These are phyloP conservation scores for Penstemon newberryi DNA, from an alignment of 257 asterid species.

Conservation along the genomic window DNA sequence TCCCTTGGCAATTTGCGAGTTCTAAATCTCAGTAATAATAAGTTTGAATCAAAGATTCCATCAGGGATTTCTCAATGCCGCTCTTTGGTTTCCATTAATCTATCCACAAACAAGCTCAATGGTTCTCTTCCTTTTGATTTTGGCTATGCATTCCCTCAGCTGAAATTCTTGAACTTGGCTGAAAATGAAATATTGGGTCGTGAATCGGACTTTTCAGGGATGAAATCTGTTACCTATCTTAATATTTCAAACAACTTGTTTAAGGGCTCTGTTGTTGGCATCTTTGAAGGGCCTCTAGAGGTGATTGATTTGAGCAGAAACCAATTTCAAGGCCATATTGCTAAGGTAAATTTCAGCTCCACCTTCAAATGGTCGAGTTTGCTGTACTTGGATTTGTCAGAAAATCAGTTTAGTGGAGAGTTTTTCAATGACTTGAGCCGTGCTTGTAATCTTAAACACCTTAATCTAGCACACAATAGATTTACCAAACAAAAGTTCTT, in stretches of 20 bases:
- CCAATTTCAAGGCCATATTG: conserved; percentile 77
- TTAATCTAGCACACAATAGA: conserved; percentile 86
- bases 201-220: conserved; percentile 59
- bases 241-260: conserved; percentile 77
- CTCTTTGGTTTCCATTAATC: conserved; percentile 62
- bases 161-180: conserved; percentile 64
- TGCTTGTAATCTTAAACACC: conserved; percentile 58
- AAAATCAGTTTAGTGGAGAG: conserved; percentile 81
- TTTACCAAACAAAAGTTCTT: conserved; percentile 54
- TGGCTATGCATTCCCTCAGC: conserved; percentile 59
- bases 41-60: conserved; percentile 58
- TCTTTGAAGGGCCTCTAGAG: conserved; percentile 62
- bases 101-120: conserved; percentile 58
- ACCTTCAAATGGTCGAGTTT: conserved; percentile 59
- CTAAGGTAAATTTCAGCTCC: conserved; percentile 72
- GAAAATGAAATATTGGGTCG: conserved; percentile 59
- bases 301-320: conserved; percentile 90
- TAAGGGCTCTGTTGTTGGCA: conserved; percentile 65
- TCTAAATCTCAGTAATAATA: conserved; percentile 63
- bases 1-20: conserved; percentile 57
- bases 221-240: conserved; percentile 49
- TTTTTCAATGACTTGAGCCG: conserved; percentile 43
- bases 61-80: conserved; percentile 56
- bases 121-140: conserved; percentile 67
- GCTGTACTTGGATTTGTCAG: conserved; percentile 74